Evolutionary conservation across 192 early-diverging fungal genomes (phyloP).

Genomic region (Entophlyctis helioformis): DNA sequence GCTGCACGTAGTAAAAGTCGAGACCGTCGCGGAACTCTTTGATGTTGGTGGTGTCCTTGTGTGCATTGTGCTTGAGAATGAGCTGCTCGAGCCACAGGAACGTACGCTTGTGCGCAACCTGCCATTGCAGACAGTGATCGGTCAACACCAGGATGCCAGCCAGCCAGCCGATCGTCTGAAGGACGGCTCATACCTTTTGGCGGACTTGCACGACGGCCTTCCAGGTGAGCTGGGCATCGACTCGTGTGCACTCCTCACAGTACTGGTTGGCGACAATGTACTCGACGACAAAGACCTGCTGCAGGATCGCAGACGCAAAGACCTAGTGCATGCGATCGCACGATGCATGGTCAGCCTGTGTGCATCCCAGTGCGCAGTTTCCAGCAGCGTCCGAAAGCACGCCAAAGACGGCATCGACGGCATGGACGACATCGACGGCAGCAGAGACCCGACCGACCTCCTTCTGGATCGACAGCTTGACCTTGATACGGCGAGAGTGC

Average conservation of each 20-base stretch:
- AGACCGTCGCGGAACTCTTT: slow-evolving; percentile 92
- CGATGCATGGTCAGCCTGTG: no score
- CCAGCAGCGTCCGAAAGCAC: no score
- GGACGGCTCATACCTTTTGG: slow-evolving; percentile 64
- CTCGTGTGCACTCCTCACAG: slow-evolving; percentile 88
- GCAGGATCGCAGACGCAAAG: slow-evolving; percentile 86
- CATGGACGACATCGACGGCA: no score
- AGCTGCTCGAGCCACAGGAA: slow-evolving; percentile 98
- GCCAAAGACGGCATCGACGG: no score
- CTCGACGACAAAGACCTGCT: slow-evolving; percentile 94
- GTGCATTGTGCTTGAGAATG: slow-evolving; percentile 94
- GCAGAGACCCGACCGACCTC: no score
- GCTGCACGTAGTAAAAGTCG: slow-evolving; percentile 89
- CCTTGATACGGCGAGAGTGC: slow-evolving; percentile 83
- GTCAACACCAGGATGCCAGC: not conserved
- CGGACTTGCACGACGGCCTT: slow-evolving; percentile 94
- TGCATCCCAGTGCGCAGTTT: no score
- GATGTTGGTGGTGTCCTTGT: slow-evolving; percentile 97
- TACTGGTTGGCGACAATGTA: slow-evolving; percentile 84
- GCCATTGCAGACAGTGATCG: not conserved
- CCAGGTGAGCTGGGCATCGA: slow-evolving; percentile 97
- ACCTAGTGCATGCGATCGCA: no score
- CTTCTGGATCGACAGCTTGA: slow-evolving; percentile 98
- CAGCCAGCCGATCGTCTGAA: no score
- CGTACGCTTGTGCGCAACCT: slow-evolving; percentile 81